phyloP scores from a whole-genome alignment of 208 protist genomes.

The Histomonas meleagridis region DNA sequence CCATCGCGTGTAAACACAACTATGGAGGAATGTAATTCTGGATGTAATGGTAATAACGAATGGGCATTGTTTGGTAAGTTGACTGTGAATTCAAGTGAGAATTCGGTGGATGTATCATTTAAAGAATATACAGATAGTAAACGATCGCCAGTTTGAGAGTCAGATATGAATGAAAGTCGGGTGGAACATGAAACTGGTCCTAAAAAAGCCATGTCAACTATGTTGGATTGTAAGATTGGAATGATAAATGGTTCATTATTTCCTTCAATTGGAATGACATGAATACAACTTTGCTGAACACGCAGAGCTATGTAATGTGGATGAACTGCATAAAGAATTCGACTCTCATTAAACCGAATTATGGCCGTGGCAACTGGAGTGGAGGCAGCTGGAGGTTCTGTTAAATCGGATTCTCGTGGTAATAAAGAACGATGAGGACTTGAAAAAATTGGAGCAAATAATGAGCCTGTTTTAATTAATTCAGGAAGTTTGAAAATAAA shows the following conservation, averaged over 20 bases:
- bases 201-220: neutral
- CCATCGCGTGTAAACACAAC: neutral
- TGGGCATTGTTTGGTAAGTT: neutral
- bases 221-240: neutral
- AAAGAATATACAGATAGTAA: neutral
- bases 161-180: neutral
- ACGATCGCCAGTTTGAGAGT: neutral
- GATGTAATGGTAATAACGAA: neutral
- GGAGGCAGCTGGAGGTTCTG: neutral
- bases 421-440: neutral
- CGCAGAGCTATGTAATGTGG: neutral
- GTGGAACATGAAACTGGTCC: neutral
- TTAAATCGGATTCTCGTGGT: neutral
- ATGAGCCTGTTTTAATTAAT: neutral
- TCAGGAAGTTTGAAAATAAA: constrained; percentile 19
- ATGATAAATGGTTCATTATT: neutral
- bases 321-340: neutral
- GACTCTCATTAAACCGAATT: neutral
- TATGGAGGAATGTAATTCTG: neutral
- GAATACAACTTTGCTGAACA: neutral
- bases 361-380: neutral
- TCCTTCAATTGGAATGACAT: neutral
- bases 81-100: neutral
- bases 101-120: neutral
- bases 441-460: neutral